A percentile compares a stretch with the other conserved stretches of the same genome.
Conservation (phyloP, 1,284 basidiomycete genomes). For the Cutaneotrichosporon cutaneum region DNA sequence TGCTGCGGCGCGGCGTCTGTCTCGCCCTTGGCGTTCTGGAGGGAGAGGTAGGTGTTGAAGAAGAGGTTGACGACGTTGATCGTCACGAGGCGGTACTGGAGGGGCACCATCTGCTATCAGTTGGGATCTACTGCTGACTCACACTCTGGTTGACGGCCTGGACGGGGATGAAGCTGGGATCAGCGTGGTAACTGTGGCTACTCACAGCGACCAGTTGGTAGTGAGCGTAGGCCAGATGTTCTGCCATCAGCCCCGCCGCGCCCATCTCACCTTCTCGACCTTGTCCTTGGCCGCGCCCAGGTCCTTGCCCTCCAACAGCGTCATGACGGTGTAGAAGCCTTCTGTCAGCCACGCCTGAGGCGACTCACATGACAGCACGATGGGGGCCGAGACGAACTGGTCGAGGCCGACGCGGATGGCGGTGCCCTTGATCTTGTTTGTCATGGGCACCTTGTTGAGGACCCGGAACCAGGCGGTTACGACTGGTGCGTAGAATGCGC, state of each 20-base stretch:
- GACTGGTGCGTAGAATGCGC: conserved; percentile 52
- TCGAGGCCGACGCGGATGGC: conserved; percentile 50
- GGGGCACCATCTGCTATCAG: conserved; percentile 48
- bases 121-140: conserved; percentile 11
- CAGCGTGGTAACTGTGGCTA: background rate
- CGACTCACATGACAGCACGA: conserved; percentile 44
- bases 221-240: conserved; percentile 46
- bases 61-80: conserved; percentile 55
- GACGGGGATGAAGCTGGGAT: conserved; percentile 50
- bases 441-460: conserved; percentile 46
- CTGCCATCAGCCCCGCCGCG: conserved; percentile 19
- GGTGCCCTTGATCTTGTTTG: conserved; percentile 39
- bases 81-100: conserved; percentile 52
- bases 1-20: conserved; percentile 9
- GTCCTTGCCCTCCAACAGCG: conserved; percentile 54
- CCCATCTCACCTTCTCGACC: conserved; percentile 37
- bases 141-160: conserved; percentile 52
- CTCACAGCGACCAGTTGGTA: conserved; percentile 50
- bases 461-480: conserved; percentile 51
- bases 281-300: conserved; percentile 50
- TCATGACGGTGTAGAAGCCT: conserved; percentile 56
- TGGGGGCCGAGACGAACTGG: conserved; percentile 54
- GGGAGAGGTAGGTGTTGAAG: conserved; percentile 54
- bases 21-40: conserved; percentile 45
- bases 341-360: background rate